Conservation (phyloP, 2,329 filamentous ascomycete species). For the Clarireedia homoeocarpa region DNA sequence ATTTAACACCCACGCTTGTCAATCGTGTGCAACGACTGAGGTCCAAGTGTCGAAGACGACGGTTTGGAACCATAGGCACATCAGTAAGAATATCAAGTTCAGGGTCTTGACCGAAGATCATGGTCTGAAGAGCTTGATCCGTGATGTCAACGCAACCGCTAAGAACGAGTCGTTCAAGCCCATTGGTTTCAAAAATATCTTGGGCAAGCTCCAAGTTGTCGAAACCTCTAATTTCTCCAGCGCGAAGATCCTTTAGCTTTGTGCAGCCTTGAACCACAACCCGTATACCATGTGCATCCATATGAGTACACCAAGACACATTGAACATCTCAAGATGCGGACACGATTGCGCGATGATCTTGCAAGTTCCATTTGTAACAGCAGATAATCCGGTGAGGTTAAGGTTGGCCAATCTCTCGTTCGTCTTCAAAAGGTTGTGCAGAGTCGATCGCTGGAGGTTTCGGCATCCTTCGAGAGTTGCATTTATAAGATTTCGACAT, state of each 20-base stretch:
- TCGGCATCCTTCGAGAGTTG: conserved; percentile 81
- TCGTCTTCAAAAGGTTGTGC: conserved; percentile 66
- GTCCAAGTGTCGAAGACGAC: conserved; percentile 77
- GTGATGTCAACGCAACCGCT: conserved; percentile 72
- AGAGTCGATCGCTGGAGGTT: conserved; percentile 75
- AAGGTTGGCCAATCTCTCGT: conserved; percentile 70
- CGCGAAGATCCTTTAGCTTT: conserved; percentile 69
- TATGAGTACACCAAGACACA: conserved; percentile 85
- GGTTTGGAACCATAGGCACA: conserved; percentile 64
- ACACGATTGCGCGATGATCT: conserved; percentile 75
- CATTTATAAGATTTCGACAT: conserved; percentile 80
- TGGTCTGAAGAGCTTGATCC: conserved; percentile 63
- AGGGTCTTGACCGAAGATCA: conserved; percentile 69
- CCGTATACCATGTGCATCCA: conserved; percentile 69
- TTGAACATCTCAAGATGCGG: conserved; percentile 77
- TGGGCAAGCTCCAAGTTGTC: conserved; percentile 64
- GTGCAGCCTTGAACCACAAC: conserved; percentile 66
- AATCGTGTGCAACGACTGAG: conserved; percentile 70
- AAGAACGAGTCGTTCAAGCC: conserved; percentile 72
- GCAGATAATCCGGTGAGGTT: conserved; percentile 77
- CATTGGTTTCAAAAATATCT: conserved; percentile 72
- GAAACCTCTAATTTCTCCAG: conserved; percentile 75
- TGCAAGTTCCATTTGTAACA: conserved; percentile 78
- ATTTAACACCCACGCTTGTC: conserved; percentile 63
- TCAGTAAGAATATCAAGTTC: conserved; percentile 76